Percentiles rank a stretch among this genome's conserved stretches.
These are phyloP conservation scores for Geranium incanum DNA, from an alignment of 441 rosid species.

Conservation along the genomic window DNA sequence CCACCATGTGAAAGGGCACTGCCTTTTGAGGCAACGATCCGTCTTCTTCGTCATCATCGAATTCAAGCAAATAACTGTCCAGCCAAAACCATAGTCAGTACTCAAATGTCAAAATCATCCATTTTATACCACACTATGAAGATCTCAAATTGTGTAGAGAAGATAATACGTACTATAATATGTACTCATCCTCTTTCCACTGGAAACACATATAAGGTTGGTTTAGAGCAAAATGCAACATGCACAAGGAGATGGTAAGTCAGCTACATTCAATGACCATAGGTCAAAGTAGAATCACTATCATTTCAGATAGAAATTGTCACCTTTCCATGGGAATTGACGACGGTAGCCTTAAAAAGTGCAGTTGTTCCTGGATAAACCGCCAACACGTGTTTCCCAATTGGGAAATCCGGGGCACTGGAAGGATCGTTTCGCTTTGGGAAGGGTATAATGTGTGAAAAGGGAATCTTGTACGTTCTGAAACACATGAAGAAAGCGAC, in stretches of 20 bases:
- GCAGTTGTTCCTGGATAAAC: slow-evolving; percentile 99
- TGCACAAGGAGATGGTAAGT: slow-evolving; percentile 24
- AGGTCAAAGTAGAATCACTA: background rate
- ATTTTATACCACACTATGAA: background rate
- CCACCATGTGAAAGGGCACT: slow-evolving; percentile 76
- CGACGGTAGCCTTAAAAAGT: slow-evolving; percentile 87
- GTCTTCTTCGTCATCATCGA: slow-evolving; percentile 90
- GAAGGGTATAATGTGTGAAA: slow-evolving; percentile 71
- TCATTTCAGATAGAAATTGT: slow-evolving; percentile 3
- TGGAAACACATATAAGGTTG: slow-evolving; percentile 28
- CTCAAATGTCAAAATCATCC: too few species aligned
- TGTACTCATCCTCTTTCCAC: slow-evolving; percentile 91
- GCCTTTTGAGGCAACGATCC: slow-evolving; percentile 77
- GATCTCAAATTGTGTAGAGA: background rate
- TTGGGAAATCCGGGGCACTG: slow-evolving; percentile 47
- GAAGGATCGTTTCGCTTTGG: slow-evolving; percentile 70
- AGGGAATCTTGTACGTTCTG: slow-evolving; percentile 82
- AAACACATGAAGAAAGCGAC: background rate
- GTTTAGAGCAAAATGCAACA: slow-evolving; percentile 21
- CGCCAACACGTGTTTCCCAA: slow-evolving; percentile 76
- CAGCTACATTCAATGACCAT: slow-evolving; percentile 23
- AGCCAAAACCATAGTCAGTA: slow-evolving; percentile 13
- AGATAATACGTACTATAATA: slow-evolving; percentile 30
- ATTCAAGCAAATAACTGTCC: slow-evolving; percentile 72
- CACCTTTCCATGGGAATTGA: slow-evolving; percentile 67